These are phyloP conservation scores for Hanseniaspora gamundiae DNA, from an alignment of 1,139 yeast species.

Conservation along the genomic window DNA sequence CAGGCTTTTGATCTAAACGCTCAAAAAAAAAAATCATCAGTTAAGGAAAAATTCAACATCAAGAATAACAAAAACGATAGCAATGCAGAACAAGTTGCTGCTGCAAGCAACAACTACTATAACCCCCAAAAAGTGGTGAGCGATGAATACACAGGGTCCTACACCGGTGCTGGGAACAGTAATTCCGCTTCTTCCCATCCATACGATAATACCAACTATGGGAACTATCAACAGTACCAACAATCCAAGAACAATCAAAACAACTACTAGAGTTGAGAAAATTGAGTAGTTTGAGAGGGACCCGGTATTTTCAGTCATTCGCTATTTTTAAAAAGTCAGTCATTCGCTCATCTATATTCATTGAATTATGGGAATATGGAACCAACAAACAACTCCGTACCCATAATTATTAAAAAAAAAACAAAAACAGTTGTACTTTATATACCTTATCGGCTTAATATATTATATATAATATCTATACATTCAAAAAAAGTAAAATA, in stretches of 20 bases:
- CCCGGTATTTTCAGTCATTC: too few species aligned
- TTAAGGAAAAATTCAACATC: conserved; percentile 5
- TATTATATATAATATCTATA: too few species aligned
- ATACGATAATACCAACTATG: not conserved
- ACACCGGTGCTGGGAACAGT: not conserved
- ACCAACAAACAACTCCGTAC: too few species aligned
- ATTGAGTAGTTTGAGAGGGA: too few species aligned
- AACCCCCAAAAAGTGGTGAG: not conserved
- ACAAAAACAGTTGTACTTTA: too few species aligned
- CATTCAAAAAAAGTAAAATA: too few species aligned
- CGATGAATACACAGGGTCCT: not conserved
- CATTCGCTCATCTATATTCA: too few species aligned
- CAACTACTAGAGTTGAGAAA: not conserved
- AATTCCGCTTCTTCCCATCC: not conserved
- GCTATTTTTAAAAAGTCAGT: too few species aligned
- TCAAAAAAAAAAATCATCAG: conserved; percentile 14
- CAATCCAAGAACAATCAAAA: not conserved
- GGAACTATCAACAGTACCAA: not conserved
- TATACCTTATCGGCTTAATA: too few species aligned
- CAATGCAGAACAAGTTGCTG: too few species aligned
- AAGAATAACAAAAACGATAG: conserved; percentile 7
- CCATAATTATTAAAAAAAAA: too few species aligned
- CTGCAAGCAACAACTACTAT: conserved; percentile 1
- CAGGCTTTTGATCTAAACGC: conserved; percentile 23
- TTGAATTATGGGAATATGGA: too few species aligned